These are phyloP conservation scores for Microdochium trichocladiopsis DNA, from an alignment of 2,329 filamentous ascomycete species.

Conservation along the genomic window DNA sequence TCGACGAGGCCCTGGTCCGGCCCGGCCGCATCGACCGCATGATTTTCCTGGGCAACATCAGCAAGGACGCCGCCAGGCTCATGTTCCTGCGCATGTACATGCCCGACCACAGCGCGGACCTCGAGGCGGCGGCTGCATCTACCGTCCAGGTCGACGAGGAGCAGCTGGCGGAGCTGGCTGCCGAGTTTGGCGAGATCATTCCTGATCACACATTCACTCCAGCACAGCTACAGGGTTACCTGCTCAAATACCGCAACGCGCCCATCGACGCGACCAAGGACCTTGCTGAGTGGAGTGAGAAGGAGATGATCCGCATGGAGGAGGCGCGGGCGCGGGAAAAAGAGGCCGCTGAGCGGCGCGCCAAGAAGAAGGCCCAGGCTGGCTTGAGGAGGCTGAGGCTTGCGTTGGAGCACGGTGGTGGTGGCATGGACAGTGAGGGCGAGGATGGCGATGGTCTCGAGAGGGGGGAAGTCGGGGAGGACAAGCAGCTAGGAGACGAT, in stretches of 20 bases:
- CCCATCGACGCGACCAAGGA: background rate
- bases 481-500: too few species aligned
- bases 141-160: constrained; percentile 5
- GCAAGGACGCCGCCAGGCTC: constrained; percentile 12
- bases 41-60: constrained; percentile 45
- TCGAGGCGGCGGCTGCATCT: constrained; percentile 9
- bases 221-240: constrained; percentile 15
- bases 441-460: too few species aligned
- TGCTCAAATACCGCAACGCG: constrained; percentile 8
- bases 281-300: background rate
- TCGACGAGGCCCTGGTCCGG: constrained; percentile 59
- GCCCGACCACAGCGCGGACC: constrained; percentile 8
- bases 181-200: constrained; percentile 5
- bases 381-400: too few species aligned
- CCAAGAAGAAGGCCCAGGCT: background rate
- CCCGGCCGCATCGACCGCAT: constrained; percentile 65
- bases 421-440: too few species aligned
- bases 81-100: constrained; percentile 16
- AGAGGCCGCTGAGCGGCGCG: background rate
- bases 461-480: too few species aligned
- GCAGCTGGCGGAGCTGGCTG: constrained; percentile 5
- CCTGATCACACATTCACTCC: constrained; percentile 15
- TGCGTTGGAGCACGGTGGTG: too few species aligned
- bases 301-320: constrained; percentile 2
- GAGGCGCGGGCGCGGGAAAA: background rate